These are phyloP conservation scores for Trichaptum fuscoviolaceum DNA, from an alignment of 768 basidiomycete genomes.

Conservation along the genomic window DNA sequence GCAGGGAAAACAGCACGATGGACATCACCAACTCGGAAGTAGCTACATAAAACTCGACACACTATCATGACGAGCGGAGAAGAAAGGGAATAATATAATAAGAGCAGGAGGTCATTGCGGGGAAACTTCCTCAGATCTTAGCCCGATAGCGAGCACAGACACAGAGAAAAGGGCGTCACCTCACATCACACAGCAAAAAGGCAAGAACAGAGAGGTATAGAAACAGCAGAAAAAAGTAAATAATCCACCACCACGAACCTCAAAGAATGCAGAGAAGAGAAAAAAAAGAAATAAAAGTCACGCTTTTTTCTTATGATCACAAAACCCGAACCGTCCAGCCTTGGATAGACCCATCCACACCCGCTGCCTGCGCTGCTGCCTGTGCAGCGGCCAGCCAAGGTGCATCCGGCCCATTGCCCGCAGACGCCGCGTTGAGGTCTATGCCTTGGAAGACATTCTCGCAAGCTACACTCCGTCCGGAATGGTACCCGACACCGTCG, in stretches of 20 bases:
- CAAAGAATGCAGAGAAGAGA: conserved; percentile 2
- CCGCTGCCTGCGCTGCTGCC: conserved; percentile 30
- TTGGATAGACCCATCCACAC: conserved; percentile 59
- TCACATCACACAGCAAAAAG: conserved; percentile 2
- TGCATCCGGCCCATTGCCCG: conserved; percentile 37
- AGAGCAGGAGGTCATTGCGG: neutral
- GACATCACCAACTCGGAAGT: neutral
- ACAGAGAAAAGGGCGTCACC: neutral
- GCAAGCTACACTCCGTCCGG: conserved; percentile 76
- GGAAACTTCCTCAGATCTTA: neutral
- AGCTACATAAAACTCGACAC: neutral
- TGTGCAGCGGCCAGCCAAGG: conserved; percentile 60
- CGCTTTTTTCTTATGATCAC: conserved; percentile 29
- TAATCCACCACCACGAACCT: neutral
- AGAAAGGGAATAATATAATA: neutral
- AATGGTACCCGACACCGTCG: conserved; percentile 88
- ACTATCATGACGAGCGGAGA: neutral
- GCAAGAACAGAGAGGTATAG: neutral
- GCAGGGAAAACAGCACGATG: neutral
- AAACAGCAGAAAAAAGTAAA: conserved; percentile 5
- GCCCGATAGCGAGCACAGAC: neutral
- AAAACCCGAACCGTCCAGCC: conserved; percentile 80
- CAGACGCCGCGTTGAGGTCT: conserved; percentile 48
- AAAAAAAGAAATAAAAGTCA: conserved; percentile 7
- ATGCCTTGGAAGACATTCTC: conserved; percentile 74